Evolutionary conservation across 768 basidiomycete species (phyloP).

Genomic region (Hypholoma fasciculare): DNA sequence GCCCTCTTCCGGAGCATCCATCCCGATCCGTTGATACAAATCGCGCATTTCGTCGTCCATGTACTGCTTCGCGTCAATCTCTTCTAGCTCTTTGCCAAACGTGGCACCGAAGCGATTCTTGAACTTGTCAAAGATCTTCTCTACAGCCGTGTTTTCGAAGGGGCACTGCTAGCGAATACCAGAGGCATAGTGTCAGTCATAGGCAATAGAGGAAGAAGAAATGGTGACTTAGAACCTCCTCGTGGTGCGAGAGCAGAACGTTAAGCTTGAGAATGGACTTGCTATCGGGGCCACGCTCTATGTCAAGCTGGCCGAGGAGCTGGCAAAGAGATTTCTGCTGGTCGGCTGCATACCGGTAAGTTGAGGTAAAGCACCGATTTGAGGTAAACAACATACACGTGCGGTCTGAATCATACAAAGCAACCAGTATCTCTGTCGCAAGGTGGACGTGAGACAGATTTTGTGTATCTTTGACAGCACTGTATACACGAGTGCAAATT

Average conservation of each 20-base stretch:
- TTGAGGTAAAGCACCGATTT: not conserved
- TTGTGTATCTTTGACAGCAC: conserved; percentile 17
- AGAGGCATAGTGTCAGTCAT: not conserved
- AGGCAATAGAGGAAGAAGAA: not conserved
- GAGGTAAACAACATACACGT: conserved; percentile 29
- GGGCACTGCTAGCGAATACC: conserved; percentile 50
- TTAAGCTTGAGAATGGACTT: conserved; percentile 46
- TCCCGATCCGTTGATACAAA: conserved; percentile 41
- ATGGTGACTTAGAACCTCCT: conserved; percentile 35
- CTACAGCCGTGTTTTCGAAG: conserved; percentile 50
- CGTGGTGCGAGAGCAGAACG: conserved; percentile 49
- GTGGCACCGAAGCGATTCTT: conserved; percentile 42
- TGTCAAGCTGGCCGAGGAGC: conserved; percentile 58
- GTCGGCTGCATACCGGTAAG: conserved; percentile 39
- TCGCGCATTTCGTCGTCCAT: conserved; percentile 43
- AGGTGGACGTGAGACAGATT: conserved; percentile 52
- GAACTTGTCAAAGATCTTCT: conserved; percentile 59
- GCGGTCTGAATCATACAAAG: conserved; percentile 45
- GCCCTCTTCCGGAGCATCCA: conserved; percentile 32
- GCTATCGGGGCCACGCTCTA: conserved; percentile 38
- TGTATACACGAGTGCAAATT: conserved; percentile 5
- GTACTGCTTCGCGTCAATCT: conserved; percentile 33
- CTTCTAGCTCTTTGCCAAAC: conserved; percentile 41
- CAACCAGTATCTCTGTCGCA: conserved; percentile 53
- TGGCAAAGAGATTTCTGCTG: conserved; percentile 66